phyloP scores from a whole-genome alignment of 345 rosid genomes.

The Nasturtium officinale region DNA sequence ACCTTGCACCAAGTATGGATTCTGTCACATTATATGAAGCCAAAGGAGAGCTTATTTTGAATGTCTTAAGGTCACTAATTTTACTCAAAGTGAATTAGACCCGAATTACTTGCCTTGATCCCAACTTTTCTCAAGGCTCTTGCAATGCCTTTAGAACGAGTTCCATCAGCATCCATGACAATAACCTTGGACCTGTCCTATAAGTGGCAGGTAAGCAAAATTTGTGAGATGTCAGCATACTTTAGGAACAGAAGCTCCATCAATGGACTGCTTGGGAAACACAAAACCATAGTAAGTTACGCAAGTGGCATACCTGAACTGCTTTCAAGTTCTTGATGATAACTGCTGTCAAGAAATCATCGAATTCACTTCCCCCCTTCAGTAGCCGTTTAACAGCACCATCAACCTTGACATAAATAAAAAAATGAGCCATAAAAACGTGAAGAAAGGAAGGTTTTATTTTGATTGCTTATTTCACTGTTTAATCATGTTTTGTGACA shows the following conservation, averaged over 20 bases:
- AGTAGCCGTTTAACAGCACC: slow-evolving; percentile 60
- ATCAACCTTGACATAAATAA: slow-evolving; percentile 59
- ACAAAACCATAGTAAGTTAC: slow-evolving; percentile 14
- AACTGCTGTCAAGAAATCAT: slow-evolving; percentile 66
- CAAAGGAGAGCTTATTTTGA: slow-evolving; percentile 3
- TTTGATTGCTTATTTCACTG: neutral
- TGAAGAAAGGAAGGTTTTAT: slow-evolving; percentile 11
- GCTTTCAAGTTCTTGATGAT: slow-evolving; percentile 81
- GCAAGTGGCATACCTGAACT: slow-evolving; percentile 60
- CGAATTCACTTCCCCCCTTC: slow-evolving; percentile 70
- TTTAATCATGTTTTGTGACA: neutral
- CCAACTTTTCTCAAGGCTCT: slow-evolving; percentile 92
- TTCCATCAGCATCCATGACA: slow-evolving; percentile 92
- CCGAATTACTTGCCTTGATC: slow-evolving; percentile 55
- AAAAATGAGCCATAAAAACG: slow-evolving; percentile 33
- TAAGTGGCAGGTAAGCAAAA: slow-evolving; percentile 52
- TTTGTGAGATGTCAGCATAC: slow-evolving; percentile 44
- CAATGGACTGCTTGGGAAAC: neutral
- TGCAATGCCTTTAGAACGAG: slow-evolving; percentile 81
- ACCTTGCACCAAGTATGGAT: slow-evolving; percentile 76
- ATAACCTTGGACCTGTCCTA: slow-evolving; percentile 97
- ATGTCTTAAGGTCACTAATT: neutral
- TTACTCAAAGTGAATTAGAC: slow-evolving; percentile 3
- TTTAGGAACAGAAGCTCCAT: neutral
- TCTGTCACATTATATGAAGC: slow-evolving; percentile 49